phyloP scores from a whole-genome alignment of 139 green algal species.

The Chlorella sorokiniana region DNA sequence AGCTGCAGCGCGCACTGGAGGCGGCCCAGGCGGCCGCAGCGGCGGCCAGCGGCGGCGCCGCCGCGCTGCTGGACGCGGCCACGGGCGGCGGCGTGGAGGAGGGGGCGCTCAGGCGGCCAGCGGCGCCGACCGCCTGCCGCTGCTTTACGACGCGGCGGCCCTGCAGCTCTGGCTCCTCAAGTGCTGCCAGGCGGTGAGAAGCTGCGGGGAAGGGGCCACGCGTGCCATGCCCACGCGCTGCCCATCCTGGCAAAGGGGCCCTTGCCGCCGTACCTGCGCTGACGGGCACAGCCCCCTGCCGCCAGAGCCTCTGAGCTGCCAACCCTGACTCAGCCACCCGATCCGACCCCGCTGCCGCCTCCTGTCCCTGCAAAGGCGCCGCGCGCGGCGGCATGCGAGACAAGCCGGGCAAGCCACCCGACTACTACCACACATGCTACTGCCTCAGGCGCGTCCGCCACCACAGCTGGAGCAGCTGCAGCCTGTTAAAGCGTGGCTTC shows the following conservation, averaged over 20 bases:
- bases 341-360: not conserved
- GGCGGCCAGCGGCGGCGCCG: conserved; percentile 41
- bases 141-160: conserved; percentile 44
- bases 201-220: too few species aligned
- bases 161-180: conserved; percentile 90
- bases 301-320: not conserved
- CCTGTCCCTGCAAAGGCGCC: conserved; percentile 36
- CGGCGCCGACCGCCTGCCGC: conserved; percentile 1
- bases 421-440: conserved; percentile 99
- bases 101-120: not conserved
- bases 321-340: not conserved
- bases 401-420: conserved; percentile 91
- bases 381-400: conserved; percentile 88
- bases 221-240: too few species aligned
- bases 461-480: too few species aligned
- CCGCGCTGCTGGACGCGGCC: conserved; percentile 37
- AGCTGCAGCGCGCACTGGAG: conserved; percentile 59
- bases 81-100: not conserved
- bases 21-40: conserved; percentile 43
- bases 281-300: too few species aligned
- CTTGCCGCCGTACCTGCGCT: too few species aligned
- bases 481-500: too few species aligned
- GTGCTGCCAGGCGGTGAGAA: conserved; percentile 65
- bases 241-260: too few species aligned
- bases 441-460: conserved; percentile 75